These are phyloP conservation scores for Plasmodium berghei DNA, from an alignment of 169 alveolate genomes.

Conservation along the genomic window DNA sequence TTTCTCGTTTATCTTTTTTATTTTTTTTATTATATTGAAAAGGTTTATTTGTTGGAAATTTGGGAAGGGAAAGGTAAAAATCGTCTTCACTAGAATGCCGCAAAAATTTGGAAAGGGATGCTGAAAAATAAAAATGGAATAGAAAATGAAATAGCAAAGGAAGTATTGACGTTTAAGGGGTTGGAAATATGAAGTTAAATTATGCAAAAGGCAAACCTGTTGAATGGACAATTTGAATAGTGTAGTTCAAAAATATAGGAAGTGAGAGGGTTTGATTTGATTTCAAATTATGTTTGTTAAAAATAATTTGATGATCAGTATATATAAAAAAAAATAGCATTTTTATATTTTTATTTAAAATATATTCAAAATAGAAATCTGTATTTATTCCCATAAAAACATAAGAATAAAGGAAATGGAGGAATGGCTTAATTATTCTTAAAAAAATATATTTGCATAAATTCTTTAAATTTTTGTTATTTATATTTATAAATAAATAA, in stretches of 20 bases:
- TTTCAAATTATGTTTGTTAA: not conserved
- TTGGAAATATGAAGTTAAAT: no score
- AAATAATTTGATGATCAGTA: not conserved
- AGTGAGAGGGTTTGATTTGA: slow-evolving; percentile 22
- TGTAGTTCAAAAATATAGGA: slow-evolving; percentile 40
- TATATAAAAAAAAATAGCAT: slow-evolving; percentile 18
- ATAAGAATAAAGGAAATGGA: slow-evolving; percentile 43
- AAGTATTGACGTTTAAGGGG: not conserved
- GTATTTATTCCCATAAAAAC: slow-evolving; percentile 48
- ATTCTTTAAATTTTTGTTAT: slow-evolving; percentile 18
- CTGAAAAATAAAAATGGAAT: slow-evolving; percentile 4
- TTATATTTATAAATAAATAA: slow-evolving; percentile 14
- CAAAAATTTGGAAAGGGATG: slow-evolving; percentile 22
- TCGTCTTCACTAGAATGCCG: slow-evolving; percentile 40
- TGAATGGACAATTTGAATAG: slow-evolving; percentile 8
- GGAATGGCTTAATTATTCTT: slow-evolving; percentile 23
- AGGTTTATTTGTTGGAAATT: not conserved
- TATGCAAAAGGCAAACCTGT: not conserved
- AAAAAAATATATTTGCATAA: slow-evolving; percentile 37
- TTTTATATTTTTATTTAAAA: slow-evolving; percentile 1
- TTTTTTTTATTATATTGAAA: not conserved
- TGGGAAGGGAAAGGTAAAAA: slow-evolving; percentile 40
- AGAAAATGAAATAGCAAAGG: not conserved
- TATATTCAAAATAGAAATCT: slow-evolving; percentile 29
- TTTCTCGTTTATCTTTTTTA: not conserved